Evolutionary conservation across 345 rosid genomes (phyloP), one percentile per base, ranked within the genome.

Genomic region (Gynandropsis gynandra): DNA sequence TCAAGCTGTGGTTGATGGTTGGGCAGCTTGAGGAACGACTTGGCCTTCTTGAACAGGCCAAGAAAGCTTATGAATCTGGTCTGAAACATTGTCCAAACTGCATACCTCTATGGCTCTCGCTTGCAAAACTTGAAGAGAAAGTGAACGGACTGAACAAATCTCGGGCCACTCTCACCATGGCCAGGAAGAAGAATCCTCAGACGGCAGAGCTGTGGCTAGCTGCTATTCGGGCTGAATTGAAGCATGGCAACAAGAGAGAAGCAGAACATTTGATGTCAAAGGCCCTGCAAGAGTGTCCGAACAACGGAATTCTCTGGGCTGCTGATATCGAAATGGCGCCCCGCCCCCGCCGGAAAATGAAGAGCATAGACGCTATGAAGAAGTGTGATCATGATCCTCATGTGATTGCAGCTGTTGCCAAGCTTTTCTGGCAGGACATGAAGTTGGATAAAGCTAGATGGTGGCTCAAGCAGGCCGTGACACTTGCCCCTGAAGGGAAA

Each of bases 1-100:
- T 79, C 69, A 86, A 89, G 67, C 59, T 89, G 63, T 83, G 97
- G 97, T 65, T 89, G 76, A 89, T 89, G 95, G 80, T 72, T 52
- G 95, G 97, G 38, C 97, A 89, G 87, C 88, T 86, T 4, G 95
- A 86, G 61, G 94, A 86, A 71, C 78, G 86, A 16, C 76, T 86
- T 38, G 74, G 68, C 51, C 72, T 51, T 45, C 55, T 67, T 39
- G 90, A 81, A 14, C 74, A 71, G 56, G 94, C 95, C 15, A 81
- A 61, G 62, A 86, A 75, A 51, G 80, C 77, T 42, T 86, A 77
- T 64, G 84, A 80, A 21, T 62, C 64, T 1, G 97, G 93, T 50
- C 62, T 81, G 66, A 72, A 74, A 70, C 80, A 76, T 64, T 89
- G 95, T 43, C 77, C 88, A 16, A 68, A 55, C 43, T 70, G 80